These are phyloP conservation scores for Cornus florida DNA, from an alignment of 148 eudicot genomes.

Conservation along the genomic window DNA sequence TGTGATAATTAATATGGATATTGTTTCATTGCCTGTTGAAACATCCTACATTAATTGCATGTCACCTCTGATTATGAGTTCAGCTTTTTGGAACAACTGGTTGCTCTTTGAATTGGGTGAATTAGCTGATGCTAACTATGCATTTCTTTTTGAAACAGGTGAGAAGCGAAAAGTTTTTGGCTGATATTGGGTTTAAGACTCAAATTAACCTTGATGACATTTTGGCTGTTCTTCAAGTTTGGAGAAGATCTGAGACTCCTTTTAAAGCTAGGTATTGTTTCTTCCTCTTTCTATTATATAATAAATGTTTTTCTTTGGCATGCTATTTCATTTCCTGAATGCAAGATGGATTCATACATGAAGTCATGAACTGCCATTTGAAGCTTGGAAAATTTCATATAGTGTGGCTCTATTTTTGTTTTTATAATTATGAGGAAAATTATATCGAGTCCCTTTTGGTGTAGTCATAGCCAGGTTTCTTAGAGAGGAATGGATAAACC, in stretches of 20 bases:
- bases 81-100: not conserved
- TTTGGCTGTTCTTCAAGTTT: conserved; percentile 50
- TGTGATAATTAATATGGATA: not conserved
- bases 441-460: too few species aligned
- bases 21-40: not conserved
- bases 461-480: too few species aligned
- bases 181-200: conserved; percentile 74
- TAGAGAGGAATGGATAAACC: too few species aligned
- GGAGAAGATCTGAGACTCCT: conserved; percentile 57
- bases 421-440: too few species aligned
- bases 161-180: conserved; percentile 52
- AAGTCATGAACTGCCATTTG: too few species aligned
- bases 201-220: conserved; percentile 68
- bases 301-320: conserved; percentile 12
- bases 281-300: not conserved
- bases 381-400: too few species aligned
- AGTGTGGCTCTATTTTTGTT: too few species aligned
- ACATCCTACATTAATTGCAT: not conserved
- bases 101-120: not conserved
- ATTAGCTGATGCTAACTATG: not conserved
- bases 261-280: conserved; percentile 66
- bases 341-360: too few species aligned
- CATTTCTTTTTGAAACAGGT: conserved; percentile 48
- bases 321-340: too few species aligned
- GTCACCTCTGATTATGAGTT: not conserved